Conservation (phyloP, 225 moss, liverwort and hornwort genomes). For the Neckera pumila region DNA sequence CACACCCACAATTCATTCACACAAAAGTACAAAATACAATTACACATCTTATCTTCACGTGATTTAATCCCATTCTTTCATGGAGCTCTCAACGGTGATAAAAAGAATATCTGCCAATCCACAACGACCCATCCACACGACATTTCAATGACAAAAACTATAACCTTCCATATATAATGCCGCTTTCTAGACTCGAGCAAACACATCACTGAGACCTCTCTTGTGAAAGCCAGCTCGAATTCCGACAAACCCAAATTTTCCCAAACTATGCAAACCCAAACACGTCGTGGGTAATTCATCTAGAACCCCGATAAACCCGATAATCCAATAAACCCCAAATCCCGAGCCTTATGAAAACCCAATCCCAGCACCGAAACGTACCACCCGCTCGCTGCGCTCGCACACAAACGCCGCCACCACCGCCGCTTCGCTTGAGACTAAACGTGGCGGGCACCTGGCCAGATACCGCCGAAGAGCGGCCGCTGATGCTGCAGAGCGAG, state of each 20-base stretch:
- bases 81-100: background rate
- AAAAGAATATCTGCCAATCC: too few species aligned
- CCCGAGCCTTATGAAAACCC: background rate
- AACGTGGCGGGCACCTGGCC: background rate
- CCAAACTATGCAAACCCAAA: background rate
- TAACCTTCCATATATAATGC: background rate
- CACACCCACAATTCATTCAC: background rate
- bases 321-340: background rate
- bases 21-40: background rate
- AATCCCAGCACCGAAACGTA: background rate
- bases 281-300: background rate
- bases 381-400: slow-evolving; percentile 25
- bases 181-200: background rate
- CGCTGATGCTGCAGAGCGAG: slow-evolving; percentile 14
- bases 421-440: background rate
- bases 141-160: background rate
- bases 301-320: background rate
- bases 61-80: background rate
- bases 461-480: background rate
- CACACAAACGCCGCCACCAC: slow-evolving; percentile 2
- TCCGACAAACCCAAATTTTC: background rate
- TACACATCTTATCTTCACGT: background rate
- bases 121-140: background rate
- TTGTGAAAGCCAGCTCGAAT: background rate
- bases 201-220: background rate